These are phyloP conservation scores for Metrosideros polymorpha DNA, from an alignment of 441 rosid species.

Conservation along the genomic window DNA sequence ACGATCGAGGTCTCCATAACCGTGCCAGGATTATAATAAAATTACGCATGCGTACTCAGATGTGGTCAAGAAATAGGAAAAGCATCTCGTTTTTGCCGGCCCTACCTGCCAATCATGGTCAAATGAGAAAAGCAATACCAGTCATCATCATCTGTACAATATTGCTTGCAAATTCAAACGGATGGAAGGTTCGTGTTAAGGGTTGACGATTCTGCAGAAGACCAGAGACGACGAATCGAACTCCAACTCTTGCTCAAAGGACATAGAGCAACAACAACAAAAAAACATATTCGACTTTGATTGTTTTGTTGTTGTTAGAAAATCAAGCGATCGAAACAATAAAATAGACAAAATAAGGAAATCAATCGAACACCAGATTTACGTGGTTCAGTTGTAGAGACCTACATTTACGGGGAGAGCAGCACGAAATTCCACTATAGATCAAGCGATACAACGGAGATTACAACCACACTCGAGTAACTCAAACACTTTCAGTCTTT, in stretches of 20 bases:
- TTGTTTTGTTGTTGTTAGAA: too few relatives aligned
- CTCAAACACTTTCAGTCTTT: too few relatives aligned
- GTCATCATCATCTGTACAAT: neutral
- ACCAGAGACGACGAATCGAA: neutral
- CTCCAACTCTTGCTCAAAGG: neutral
- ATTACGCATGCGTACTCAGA: too few relatives aligned
- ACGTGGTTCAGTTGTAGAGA: too few relatives aligned
- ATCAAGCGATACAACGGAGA: too few relatives aligned
- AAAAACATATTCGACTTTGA: neutral
- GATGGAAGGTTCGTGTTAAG: neutral
- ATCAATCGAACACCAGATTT: too few relatives aligned
- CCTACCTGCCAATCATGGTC: neutral
- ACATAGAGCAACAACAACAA: neutral
- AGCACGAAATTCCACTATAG: too few relatives aligned
- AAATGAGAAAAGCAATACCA: neutral
- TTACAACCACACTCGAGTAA: too few relatives aligned
- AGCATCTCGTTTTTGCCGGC: neutral
- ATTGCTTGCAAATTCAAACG: neutral
- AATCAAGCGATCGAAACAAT: too few relatives aligned
- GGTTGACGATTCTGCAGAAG: neutral
- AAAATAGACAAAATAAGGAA: too few relatives aligned
- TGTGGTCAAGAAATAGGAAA: neutral
- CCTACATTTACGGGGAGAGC: too few relatives aligned
- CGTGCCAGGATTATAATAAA: neutral
- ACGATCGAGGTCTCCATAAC: neutral